These are phyloP conservation scores for Fusarium transvaalense DNA, from an alignment of 2,329 filamentous ascomycete species.

Conservation along the genomic window DNA sequence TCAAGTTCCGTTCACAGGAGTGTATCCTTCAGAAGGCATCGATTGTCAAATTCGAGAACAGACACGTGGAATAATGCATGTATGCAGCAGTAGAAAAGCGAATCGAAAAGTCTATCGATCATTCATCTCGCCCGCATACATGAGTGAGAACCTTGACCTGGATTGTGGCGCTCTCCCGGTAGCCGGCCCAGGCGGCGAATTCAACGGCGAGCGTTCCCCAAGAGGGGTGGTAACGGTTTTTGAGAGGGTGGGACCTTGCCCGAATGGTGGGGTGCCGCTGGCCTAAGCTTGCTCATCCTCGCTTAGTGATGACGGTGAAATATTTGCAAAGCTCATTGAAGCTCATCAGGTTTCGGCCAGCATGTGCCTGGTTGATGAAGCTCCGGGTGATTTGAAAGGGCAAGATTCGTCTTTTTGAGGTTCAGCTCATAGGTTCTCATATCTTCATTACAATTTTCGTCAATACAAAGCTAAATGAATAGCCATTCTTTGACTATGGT, in stretches of 20 bases:
- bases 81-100: background rate
- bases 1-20: background rate
- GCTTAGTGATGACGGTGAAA: constrained; percentile 26
- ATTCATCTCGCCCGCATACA: constrained; percentile 15
- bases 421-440: background rate
- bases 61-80: background rate
- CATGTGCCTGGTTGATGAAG: background rate
- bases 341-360: background rate
- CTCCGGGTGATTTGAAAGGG: background rate
- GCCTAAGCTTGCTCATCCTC: constrained; percentile 29
- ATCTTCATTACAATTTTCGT: background rate
- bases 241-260: constrained; percentile 22
- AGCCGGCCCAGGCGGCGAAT: constrained; percentile 24
- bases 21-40: background rate
- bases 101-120: constrained; percentile 20
- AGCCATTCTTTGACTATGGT: constrained; percentile 9
- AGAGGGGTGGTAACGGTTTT: constrained; percentile 40
- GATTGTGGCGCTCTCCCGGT: constrained; percentile 38
- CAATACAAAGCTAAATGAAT: background rate
- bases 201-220: constrained; percentile 21
- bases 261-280: constrained; percentile 18
- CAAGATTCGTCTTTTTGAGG: background rate
- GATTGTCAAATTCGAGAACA: background rate
- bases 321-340: constrained; percentile 10
- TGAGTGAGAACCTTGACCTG: constrained; percentile 30